phyloP scores from a whole-genome alignment of 2,329 filamentous ascomycete species.

The Fusarium chlamydosporum region DNA sequence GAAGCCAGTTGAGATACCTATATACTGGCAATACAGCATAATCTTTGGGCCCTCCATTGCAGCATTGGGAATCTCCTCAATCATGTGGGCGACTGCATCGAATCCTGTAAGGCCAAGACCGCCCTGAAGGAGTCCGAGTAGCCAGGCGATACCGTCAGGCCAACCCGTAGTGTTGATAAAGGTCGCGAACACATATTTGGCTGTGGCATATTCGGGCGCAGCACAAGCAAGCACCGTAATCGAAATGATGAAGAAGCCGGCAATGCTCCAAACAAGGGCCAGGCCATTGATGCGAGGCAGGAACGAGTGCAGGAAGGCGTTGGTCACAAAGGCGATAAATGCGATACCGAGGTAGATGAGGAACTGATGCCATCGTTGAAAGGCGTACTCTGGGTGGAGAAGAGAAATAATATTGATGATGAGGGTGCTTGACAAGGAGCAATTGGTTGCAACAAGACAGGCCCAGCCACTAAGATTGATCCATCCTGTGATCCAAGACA shows the following conservation, averaged over 20 bases:
- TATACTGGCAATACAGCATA: slow-evolving; percentile 70
- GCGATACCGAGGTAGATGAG: slow-evolving; percentile 60
- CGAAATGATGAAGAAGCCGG: slow-evolving; percentile 76
- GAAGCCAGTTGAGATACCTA: slow-evolving; percentile 73
- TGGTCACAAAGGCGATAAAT: slow-evolving; percentile 50
- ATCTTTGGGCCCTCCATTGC: slow-evolving; percentile 53
- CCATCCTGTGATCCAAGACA: slow-evolving; percentile 64
- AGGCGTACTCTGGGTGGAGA: slow-evolving; percentile 68
- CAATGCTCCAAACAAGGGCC: slow-evolving; percentile 78
- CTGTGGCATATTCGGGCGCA: slow-evolving; percentile 68
- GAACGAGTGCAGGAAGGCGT: slow-evolving; percentile 53
- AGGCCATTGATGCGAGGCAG: slow-evolving; percentile 68
- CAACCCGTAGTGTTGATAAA: slow-evolving; percentile 55
- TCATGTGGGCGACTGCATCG: slow-evolving; percentile 56
- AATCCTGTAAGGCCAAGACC: slow-evolving; percentile 55
- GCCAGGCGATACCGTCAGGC: slow-evolving; percentile 55
- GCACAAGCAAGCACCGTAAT: slow-evolving; percentile 77
- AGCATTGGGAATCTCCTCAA: slow-evolving; percentile 54
- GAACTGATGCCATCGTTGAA: slow-evolving; percentile 78
- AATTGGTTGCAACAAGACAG: slow-evolving; percentile 75
- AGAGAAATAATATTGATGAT: slow-evolving; percentile 75
- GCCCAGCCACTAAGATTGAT: slow-evolving; percentile 77
- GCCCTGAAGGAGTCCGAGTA: slow-evolving; percentile 54
- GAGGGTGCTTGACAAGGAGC: slow-evolving; percentile 75
- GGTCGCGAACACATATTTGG: slow-evolving; percentile 52